Conservation (phyloP, 495 filamentous ascomycete species). For the Chaetomidium leptoderma region DNA sequence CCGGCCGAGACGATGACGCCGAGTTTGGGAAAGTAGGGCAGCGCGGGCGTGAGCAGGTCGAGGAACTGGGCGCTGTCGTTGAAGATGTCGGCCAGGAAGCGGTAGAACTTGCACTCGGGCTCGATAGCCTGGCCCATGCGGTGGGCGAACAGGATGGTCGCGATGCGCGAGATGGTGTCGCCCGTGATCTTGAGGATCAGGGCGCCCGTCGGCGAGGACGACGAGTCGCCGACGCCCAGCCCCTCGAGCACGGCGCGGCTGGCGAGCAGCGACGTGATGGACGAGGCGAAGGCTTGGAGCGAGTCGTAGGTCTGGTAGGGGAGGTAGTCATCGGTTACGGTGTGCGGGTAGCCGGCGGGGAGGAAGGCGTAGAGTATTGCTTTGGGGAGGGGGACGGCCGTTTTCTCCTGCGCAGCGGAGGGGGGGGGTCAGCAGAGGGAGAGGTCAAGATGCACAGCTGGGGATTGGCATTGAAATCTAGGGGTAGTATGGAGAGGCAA, state of each 20-base stretch:
- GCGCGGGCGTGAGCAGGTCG: conserved; percentile 77
- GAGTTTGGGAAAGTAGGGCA: conserved; percentile 66
- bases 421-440: neutral
- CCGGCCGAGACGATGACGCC: conserved; percentile 69
- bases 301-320: conserved; percentile 72
- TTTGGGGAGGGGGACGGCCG: conserved; percentile 29
- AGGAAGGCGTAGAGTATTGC: conserved; percentile 70
- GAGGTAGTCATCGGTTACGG: conserved; percentile 85
- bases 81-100: conserved; percentile 84
- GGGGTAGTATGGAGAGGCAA: no score
- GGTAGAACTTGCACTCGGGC: conserved; percentile 91
- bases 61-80: conserved; percentile 89
- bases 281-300: conserved; percentile 90
- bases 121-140: conserved; percentile 80
- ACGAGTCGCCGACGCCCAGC: conserved; percentile 83
- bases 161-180: conserved; percentile 77
- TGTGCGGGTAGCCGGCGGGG: conserved; percentile 88
- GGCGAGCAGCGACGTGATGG: conserved; percentile 82
- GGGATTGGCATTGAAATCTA: no score
- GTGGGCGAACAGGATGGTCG: conserved; percentile 89
- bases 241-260: conserved; percentile 89
- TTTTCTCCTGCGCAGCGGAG: conserved; percentile 26
- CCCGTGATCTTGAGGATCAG: conserved; percentile 82
- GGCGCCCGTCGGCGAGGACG: conserved; percentile 79
- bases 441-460: neutral